Evolutionary conservation across 768 basidiomycete species (phyloP).

Genomic region (Amanita rimosa): DNA sequence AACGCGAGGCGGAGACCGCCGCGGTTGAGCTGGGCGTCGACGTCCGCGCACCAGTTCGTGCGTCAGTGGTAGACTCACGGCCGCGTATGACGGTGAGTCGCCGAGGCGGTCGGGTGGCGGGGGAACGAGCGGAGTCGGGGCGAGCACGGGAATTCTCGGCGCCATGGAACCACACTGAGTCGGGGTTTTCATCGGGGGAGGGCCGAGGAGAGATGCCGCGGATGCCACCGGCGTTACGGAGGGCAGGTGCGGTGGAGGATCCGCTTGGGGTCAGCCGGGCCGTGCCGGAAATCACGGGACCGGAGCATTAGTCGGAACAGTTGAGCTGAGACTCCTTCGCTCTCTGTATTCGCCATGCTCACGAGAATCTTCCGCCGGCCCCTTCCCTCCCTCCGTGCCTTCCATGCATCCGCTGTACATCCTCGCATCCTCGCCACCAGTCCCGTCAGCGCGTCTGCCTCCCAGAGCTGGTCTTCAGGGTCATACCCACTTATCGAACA

Average conservation of each 20-base stretch:
- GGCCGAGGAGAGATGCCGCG: slow-evolving; percentile 36
- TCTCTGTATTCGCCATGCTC: slow-evolving; percentile 17
- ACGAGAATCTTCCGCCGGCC: slow-evolving; percentile 43
- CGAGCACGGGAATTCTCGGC: slow-evolving; percentile 18
- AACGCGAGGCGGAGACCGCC: slow-evolving; percentile 12
- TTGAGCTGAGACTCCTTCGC: not conserved
- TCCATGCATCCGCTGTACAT: slow-evolving; percentile 52
- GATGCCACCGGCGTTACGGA: slow-evolving; percentile 37
- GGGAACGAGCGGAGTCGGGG: not conserved
- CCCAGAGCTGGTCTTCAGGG: slow-evolving; percentile 65
- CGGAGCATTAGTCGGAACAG: not conserved
- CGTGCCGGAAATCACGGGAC: slow-evolving; percentile 6
- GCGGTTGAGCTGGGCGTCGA: slow-evolving; percentile 11
- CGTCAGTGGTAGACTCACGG: slow-evolving; percentile 27
- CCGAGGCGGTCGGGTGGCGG: slow-evolving; percentile 4
- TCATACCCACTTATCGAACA: slow-evolving; percentile 98
- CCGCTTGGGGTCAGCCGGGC: slow-evolving; percentile 9
- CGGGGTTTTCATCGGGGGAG: slow-evolving; percentile 30
- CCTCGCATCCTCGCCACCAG: slow-evolving; percentile 57
- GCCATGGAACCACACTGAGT: slow-evolving; percentile 50
- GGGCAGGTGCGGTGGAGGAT: slow-evolving; percentile 15
- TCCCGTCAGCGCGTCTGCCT: slow-evolving; percentile 46
- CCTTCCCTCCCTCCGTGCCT: slow-evolving; percentile 44
- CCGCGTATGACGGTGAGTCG: slow-evolving; percentile 9
- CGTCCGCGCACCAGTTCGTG: slow-evolving; percentile 24